phyloP scores from a whole-genome alignment of 1,139 yeast species.

The Yamadazyma diospyri region DNA sequence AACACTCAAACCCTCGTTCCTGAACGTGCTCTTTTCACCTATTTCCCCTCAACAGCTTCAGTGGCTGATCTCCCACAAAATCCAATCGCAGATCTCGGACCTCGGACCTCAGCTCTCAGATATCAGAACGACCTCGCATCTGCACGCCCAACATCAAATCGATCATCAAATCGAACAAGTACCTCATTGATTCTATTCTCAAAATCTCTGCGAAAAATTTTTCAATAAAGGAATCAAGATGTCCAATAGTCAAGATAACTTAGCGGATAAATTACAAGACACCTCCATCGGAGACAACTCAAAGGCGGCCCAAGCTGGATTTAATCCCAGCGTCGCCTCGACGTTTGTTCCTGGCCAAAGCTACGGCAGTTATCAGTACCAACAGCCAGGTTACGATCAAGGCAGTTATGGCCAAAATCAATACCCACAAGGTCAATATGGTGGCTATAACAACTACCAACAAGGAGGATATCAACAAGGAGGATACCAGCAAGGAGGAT shows the following conservation, averaged over 20 bases:
- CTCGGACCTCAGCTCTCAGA: too few relatives aligned
- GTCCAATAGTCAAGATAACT: constrained; percentile 50
- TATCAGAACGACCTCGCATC: too few relatives aligned
- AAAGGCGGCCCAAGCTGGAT: not conserved
- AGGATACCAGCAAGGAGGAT: constrained; percentile 11
- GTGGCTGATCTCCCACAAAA: too few relatives aligned
- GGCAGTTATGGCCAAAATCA: constrained; percentile 6
- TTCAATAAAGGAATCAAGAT: constrained; percentile 13
- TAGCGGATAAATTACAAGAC: constrained; percentile 54
- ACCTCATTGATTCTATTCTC: too few relatives aligned
- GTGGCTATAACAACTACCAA: constrained; percentile 14
- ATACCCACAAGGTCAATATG: constrained; percentile 16
- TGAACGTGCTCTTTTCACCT: too few relatives aligned
- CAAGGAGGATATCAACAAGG: constrained; percentile 13
- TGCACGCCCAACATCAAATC: too few relatives aligned
- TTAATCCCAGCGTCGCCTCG: constrained; percentile 9
- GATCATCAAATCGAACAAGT: too few relatives aligned
- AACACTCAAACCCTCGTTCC: too few relatives aligned
- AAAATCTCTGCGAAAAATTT: constrained; percentile 13
- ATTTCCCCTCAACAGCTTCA: too few relatives aligned
- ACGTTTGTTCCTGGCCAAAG: constrained; percentile 17
- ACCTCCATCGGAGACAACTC: constrained; percentile 30
- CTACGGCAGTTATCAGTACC: constrained; percentile 16
- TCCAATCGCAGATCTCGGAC: too few relatives aligned
- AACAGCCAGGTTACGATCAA: not conserved